Base-by-base conservation (phyloP, 2,329 filamentous ascomycete genomes). In the Colletotrichum sp. region DNA sequence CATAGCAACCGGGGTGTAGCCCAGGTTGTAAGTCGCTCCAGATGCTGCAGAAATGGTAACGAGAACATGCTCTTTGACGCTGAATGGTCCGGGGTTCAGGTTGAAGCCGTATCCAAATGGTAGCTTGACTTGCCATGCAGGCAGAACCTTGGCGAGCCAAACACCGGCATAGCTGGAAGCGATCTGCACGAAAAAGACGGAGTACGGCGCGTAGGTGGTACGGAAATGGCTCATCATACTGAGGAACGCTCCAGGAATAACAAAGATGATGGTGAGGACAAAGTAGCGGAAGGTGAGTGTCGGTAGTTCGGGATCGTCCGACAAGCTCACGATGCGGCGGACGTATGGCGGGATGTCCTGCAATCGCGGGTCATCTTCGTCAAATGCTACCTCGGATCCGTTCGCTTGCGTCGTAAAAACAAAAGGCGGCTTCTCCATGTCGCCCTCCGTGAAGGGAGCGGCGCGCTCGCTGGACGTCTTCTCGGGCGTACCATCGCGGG, bases 271-370 rank as follows among this genome's bases (percentile, higher is more conserved):
- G 9, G 84, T 78, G 71, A 93, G 90, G 6, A 82, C 78, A 90
- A 91, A 93, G 55, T 90, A 90, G 28, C 91, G 91, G 73, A 93
- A 86, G 7, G 91, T 93, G 80, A 89, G 90, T 71, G 87, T 85
- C 10, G 89, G 87, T 4, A 90, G 81, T 39, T 90, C 89, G 55
- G 87, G 85, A 68, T 90, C 88, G 70, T 88, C 86, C 76, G 71
- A 65, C n/a, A 76, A 18, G 12, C 68, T 72, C 13, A 76, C 73
- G 10, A 76, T 59, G 32, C 73, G 73, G 8, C 73, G 73, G 16
- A 76, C 70, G 76, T 90, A 87, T 68, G 86, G 83, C 6, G 90
- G 90, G 16, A 93, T 86, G 68, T 90, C 88, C 65, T 83, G 86
- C 64, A 92, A 85, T 63, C 90, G 87, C 8, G 87, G 86, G 72